Base-by-base conservation (phyloP, 495 filamentous ascomycete genomes). In the Chaetomium tenue region DNA sequence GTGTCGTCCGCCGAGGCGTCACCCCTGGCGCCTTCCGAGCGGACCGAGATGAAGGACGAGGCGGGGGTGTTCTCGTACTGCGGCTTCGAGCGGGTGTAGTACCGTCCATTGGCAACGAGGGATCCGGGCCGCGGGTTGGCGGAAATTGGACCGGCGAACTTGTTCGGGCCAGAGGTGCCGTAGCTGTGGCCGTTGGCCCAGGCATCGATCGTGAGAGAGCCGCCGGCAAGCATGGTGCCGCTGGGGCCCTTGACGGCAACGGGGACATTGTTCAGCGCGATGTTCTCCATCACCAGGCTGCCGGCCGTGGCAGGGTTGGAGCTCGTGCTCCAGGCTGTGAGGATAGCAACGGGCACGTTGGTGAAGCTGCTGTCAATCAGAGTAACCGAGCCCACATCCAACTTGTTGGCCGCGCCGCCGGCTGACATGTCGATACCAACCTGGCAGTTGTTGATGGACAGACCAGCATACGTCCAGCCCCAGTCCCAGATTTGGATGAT, bases 361-460 rank as follows among this genome's bases (percentile, higher is more conserved):
- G 79, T 87, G 66, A 96, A 85, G 15, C 75, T 84, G 73, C 87
- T 91, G 76, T 97, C 93, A 40, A 93, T 82, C 13, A 87, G 70
- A 5, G 81, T 82, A 50, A 85, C 68, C 7, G 85, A 87, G 11
- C 86, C 86, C 50, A 86, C 80, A 25, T 75, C 70, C 62, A 87
- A 70, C 57, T 74, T 78, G 46, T 74, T 78, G 42, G 74, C 66
- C 46, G 78, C 71, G 48, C 76, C 73, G 66, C 78, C 70, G 61
- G 79, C 73, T 5, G 84, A 81, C 66, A 91, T 91, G 62, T 96
- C 91, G 61, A 97, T 82, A 54, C 89, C 91, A 65, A 93, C 78
- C 13, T 79, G 77, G 76, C 91, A 93, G 76, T 88, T 87, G 68
- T 81, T 80, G 69, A 91, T 86, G 57, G 75, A 79, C 25, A 87